Evolutionary conservation across 106 monocot genomes (phyloP), one percentile per base, ranked within the genome.

Genomic region (Phalaenopsis equestris): DNA sequence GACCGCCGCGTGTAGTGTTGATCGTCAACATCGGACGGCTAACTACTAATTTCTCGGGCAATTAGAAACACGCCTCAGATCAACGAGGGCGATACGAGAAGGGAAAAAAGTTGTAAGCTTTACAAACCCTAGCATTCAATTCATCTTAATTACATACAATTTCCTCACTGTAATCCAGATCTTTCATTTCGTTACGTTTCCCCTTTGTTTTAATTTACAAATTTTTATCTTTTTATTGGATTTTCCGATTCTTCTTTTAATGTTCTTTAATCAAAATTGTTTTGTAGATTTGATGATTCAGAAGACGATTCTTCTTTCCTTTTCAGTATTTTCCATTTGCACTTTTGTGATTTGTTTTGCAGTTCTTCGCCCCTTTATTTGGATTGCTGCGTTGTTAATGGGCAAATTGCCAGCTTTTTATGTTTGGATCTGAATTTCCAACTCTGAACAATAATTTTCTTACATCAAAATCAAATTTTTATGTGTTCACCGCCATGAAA

Each of bases 101-200:
- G 15, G 52, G 46, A n/a, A 76, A 76, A 76, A 8, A 48, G 52
- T 46, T 9, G 76, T 76, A 76, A n/a, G 76, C 47, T 45, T 52
- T 76, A 16, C 45, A 23, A 76, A 76, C 43, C 76, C 76, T 30
- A 46, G 48, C 11, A 46, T 7, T 5, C 14, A 5, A 65, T 23
- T 65, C 23, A 23, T 7, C 14, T 21, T 24, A 9, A 24, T 65
- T 65, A 24, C 64, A 1, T 65, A 7, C 0, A 23, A 65, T 65
- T 65, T 19, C 61, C n/a, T 19, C 61, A 61, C 5, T 21, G 21
- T 61, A 21, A 6, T n/a, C 21, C 61, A 61, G 21, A 61, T 61
- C 61, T 6, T 15, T 61, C 61, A 61, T 10, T 21, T 65, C 8
- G 64, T 5, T 65, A 24, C 23, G 23, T 24, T 65, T 65, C 64